phyloP scores from a whole-genome alignment of 768 basidiomycete genomes.

The Russula dissimulans region DNA sequence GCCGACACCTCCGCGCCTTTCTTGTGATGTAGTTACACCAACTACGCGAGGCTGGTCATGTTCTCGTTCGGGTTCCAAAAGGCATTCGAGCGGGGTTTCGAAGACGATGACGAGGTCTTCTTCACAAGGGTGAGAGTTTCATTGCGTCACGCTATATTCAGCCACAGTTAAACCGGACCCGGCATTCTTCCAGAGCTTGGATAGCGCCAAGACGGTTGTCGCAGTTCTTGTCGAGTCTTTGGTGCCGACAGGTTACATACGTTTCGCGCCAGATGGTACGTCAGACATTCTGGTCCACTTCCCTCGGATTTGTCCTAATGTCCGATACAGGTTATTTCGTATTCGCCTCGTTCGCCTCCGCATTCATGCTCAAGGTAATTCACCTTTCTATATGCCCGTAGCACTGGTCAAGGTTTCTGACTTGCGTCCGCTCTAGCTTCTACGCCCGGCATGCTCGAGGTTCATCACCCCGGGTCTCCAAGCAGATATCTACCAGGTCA shows the following conservation, averaged over 20 bases:
- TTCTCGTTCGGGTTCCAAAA: constrained; percentile 37
- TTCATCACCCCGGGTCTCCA: constrained; percentile 53
- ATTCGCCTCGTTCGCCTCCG: constrained; percentile 41
- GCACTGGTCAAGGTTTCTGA: neutral
- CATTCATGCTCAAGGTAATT: constrained; percentile 70
- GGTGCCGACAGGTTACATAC: constrained; percentile 22
- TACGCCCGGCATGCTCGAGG: constrained; percentile 63
- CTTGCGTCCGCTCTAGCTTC: constrained; percentile 38
- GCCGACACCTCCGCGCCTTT: neutral
- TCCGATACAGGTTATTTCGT: constrained; percentile 19
- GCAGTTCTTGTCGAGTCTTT: constrained; percentile 15
- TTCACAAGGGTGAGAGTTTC: constrained; percentile 22
- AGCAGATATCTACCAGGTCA: constrained; percentile 48
- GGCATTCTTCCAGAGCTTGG: constrained; percentile 11
- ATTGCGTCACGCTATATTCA: neutral
- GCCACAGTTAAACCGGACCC: neutral
- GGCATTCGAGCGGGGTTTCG: constrained; percentile 23
- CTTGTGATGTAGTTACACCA: constrained; percentile 7
- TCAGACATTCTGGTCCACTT: neutral
- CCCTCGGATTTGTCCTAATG: neutral
- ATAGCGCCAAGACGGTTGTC: constrained; percentile 15
- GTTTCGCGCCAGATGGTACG: constrained; percentile 24
- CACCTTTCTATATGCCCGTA: neutral
- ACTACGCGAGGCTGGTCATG: constrained; percentile 31
- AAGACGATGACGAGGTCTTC: constrained; percentile 23